Percentiles rank a stretch among this genome's conserved stretches.
phyloP scores from a whole-genome alignment of 2,329 filamentous ascomycete species.

The Coniochaeta hoffmannii region DNA sequence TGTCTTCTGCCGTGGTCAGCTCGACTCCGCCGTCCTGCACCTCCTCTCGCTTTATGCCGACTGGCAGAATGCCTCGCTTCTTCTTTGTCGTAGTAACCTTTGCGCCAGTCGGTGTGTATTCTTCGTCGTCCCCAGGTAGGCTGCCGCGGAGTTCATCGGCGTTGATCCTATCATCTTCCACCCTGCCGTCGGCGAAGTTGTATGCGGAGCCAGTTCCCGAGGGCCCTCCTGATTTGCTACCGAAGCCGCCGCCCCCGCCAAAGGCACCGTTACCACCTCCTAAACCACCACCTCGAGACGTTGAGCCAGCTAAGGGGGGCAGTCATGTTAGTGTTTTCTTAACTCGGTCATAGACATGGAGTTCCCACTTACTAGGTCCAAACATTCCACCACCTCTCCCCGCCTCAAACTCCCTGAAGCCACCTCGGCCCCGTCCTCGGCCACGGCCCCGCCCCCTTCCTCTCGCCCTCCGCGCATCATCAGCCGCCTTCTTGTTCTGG shows the following conservation, averaged over 20 bases:
- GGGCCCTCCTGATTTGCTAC: slow-evolving; percentile 12
- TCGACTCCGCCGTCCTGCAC: slow-evolving; percentile 46
- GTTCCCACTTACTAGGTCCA: neutral
- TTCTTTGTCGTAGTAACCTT: slow-evolving; percentile 19
- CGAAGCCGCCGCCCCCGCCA: slow-evolving; percentile 9
- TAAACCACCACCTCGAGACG: neutral
- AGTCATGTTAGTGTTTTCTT: neutral
- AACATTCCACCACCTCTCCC: neutral
- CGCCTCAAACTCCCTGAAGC: slow-evolving; percentile 14
- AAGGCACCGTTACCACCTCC: slow-evolving; percentile 10
- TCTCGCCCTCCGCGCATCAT: slow-evolving; percentile 20
- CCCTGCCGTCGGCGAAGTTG: slow-evolving; percentile 27
- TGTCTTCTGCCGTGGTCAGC: slow-evolving; percentile 49
- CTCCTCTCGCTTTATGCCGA: slow-evolving; percentile 48
- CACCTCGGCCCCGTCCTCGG: slow-evolving; percentile 20
- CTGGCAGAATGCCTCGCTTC: slow-evolving; percentile 34
- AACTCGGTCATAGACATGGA: neutral
- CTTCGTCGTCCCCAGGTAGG: slow-evolving; percentile 28
- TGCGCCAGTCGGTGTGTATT: slow-evolving; percentile 25
- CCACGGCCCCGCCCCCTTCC: slow-evolving; percentile 21
- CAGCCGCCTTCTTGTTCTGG: slow-evolving; percentile 19
- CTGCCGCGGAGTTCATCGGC: slow-evolving; percentile 45
- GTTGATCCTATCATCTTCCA: slow-evolving; percentile 42
- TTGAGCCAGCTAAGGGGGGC: neutral
- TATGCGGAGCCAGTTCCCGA: slow-evolving; percentile 21